phyloP scores from a whole-genome alignment of 495 filamentous ascomycete genomes.

The Penicillium antarcticum region DNA sequence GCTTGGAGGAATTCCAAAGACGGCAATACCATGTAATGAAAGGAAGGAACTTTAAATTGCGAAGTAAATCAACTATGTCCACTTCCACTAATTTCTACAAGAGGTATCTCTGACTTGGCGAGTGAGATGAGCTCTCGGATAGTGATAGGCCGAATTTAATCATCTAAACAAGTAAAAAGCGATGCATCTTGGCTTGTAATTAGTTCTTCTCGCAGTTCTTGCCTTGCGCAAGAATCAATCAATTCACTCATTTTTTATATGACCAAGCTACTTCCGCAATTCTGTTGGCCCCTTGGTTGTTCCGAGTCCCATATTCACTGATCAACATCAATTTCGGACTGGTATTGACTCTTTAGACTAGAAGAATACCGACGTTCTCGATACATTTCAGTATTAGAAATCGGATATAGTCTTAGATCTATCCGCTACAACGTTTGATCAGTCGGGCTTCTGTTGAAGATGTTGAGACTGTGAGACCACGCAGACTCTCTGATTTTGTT shows the following conservation, averaged over 20 bases:
- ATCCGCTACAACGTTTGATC: neutral
- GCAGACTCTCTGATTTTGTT: too few species aligned
- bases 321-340: neutral
- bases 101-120: constrained; percentile 5
- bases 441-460: neutral
- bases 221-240: neutral
- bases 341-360: neutral
- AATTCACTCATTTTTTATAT: neutral
- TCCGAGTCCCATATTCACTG: neutral
- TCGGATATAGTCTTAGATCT: neutral
- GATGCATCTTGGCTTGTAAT: constrained; percentile 7
- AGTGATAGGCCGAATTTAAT: constrained; percentile 1
- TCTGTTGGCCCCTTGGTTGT: neutral
- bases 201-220: neutral
- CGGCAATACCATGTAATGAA: constrained; percentile 27
- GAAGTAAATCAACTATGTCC: constrained; percentile 11
- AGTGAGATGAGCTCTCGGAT: constrained; percentile 4
- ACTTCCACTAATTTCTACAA: neutral
- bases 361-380: neutral
- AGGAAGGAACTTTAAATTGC: constrained; percentile 7
- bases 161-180: neutral
- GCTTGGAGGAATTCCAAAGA: constrained; percentile 21
- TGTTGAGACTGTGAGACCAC: too few species aligned
- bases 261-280: neutral
- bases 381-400: neutral